Base-by-base conservation (phyloP, 257 asterid species). In the Solanum dulcamara region DNA sequence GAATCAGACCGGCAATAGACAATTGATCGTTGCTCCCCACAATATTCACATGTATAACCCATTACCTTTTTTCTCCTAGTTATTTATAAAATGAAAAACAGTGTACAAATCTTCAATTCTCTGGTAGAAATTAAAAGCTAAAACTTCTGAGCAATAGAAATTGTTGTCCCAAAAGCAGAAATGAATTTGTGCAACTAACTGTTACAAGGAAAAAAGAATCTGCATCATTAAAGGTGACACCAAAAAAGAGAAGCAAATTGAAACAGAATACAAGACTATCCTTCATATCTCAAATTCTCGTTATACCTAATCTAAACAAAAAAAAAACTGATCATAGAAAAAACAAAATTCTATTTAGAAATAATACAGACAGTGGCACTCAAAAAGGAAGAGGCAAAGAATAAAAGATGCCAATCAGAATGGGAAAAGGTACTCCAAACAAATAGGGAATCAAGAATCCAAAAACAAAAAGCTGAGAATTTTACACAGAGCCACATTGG, bases 1-100 rank as follows among this genome's bases (percentile, higher is more conserved):
- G 92, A 90, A 88, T 96, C 99, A 3, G 99, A 94, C 40, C 92
- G 94, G 81, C 98, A 96, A 87, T 93, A 94, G 22, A 96, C 93
- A 10, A 92, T 84, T 4, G 99, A 88, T 88, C 92, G 90, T 87
- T 91, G 95, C 80, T 92, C 97, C 90, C 89, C 93, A 74, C 99
- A 96, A 88, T 91, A 94, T 86, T 93, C 98, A 90, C 99, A 96
- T 46, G 89, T 92, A 85, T 87, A 91, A 46, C 98, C 97, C 99
- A 96, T 96, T 37, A 30, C 80, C 44, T 37, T 18, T 28, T 28
- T 26, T 30, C 44, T 13, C 46, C n/a, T 22, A 42, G 18, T 48
- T 77, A 28, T 75, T 42, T 26, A 30, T 88, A 46, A 26, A n/a
- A 50, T n/a, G 14, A 75, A 68, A 80, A 71, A 32, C 66, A 26